phyloP scores from a whole-genome alignment of 2,329 filamentous ascomycete species.

The Neospermospora avenae region DNA sequence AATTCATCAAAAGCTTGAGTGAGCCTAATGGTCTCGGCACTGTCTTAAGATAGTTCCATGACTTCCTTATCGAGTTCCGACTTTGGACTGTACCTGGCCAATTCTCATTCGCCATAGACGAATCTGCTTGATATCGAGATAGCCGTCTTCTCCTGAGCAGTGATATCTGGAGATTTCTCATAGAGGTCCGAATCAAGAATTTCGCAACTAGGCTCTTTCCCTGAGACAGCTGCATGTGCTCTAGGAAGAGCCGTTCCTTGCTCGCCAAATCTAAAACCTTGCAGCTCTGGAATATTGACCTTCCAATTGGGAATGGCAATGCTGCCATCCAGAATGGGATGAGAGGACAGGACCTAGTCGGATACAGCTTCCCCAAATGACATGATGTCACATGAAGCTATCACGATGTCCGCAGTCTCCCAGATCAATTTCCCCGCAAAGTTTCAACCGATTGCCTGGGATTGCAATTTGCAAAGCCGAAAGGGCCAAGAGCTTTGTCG shows the following conservation, averaged over 20 bases:
- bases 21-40: no score
- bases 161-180: not conserved
- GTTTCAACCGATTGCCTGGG: not conserved
- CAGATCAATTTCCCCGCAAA: not conserved
- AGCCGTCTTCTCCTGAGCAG: no score
- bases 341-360: not conserved
- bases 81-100: no score
- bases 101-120: no score
- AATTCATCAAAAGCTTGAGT: no score
- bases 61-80: no score
- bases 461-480: not conserved
- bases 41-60: no score
- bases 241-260: not conserved
- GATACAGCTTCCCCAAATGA: not conserved
- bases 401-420: not conserved
- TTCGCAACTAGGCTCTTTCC: not conserved
- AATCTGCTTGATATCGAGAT: no score
- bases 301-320: not conserved
- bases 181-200: not conserved
- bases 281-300: not conserved
- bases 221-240: not conserved
- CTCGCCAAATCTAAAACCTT: not conserved
- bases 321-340: no score
- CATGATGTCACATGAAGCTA: constrained; percentile 4
- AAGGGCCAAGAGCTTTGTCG: not conserved